Conservation (phyloP, 2,329 filamentous ascomycete species). For the Diaporthe citrichinensis region DNA sequence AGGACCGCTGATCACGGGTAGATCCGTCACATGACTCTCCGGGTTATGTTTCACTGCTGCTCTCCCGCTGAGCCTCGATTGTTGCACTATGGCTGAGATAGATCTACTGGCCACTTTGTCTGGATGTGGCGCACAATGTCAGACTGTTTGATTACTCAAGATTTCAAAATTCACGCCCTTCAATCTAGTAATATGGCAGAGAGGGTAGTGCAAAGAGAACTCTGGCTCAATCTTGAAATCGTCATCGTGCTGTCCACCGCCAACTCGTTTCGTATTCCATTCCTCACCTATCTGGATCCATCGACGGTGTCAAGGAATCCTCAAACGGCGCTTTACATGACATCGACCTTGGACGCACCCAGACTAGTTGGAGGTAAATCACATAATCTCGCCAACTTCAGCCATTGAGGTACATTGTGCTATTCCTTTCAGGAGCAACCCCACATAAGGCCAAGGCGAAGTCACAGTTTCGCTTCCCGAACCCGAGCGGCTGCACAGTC, state of each 20-base stretch:
- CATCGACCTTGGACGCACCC: background rate
- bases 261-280: background rate
- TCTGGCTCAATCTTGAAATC: too few relatives aligned
- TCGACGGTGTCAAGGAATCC: background rate
- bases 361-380: background rate
- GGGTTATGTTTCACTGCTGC: background rate
- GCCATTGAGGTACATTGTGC: background rate
- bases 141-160: background rate
- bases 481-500: background rate
- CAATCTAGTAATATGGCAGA: background rate
- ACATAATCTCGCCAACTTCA: background rate
- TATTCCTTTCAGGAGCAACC: background rate
- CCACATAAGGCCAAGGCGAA: background rate
- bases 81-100: background rate
- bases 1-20: background rate
- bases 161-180: background rate
- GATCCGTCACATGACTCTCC: background rate
- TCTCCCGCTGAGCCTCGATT: slow-evolving; percentile 6
- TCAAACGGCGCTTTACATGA: background rate
- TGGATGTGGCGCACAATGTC: background rate
- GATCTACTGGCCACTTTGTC: background rate
- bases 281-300: background rate
- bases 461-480: background rate
- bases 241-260: too few relatives aligned
- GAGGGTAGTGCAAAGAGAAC: background rate